Conservation (phyloP, 768 basidiomycete species). For the Boletus sensibilis region DNA sequence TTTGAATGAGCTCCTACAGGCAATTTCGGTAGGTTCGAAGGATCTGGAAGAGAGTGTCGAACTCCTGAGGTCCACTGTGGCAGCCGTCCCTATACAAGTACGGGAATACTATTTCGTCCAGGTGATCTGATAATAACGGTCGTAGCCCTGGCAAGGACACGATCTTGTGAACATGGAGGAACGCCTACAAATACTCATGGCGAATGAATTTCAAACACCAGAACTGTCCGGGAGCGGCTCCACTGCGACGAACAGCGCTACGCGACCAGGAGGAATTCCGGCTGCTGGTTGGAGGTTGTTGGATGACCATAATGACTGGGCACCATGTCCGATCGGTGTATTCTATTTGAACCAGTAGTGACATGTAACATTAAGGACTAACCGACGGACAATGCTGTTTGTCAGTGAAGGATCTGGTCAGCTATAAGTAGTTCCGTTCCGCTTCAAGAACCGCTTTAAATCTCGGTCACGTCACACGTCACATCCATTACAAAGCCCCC, state of each 20-base stretch:
- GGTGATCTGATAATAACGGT: background rate
- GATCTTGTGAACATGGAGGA: constrained; percentile 57
- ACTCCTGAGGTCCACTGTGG: constrained; percentile 14
- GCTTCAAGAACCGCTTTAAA: background rate
- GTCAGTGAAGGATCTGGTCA: too few relatives aligned
- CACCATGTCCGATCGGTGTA: constrained; percentile 68
- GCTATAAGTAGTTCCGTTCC: background rate
- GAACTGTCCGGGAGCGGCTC: background rate
- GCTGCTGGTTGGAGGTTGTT: constrained; percentile 55
- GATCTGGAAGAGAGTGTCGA: constrained; percentile 19
- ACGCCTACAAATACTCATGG: constrained; percentile 43
- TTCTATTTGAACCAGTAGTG: constrained; percentile 23
- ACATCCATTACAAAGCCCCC: constrained; percentile 18
- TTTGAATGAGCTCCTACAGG: constrained; percentile 20
- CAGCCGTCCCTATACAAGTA: constrained; percentile 16
- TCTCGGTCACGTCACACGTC: constrained; percentile 22
- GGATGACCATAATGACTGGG: constrained; percentile 48
- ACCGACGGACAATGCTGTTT: too few relatives aligned
- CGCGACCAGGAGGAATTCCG: background rate
- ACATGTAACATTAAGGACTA: background rate
- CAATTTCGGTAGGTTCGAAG: constrained; percentile 19
- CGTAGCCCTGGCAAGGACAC: constrained; percentile 50
- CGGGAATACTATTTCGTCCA: background rate
- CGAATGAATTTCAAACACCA: constrained; percentile 10
- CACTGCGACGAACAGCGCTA: background rate